phyloP scores from a whole-genome alignment of 768 basidiomycete genomes.

The Cystoderma amianthinum region DNA sequence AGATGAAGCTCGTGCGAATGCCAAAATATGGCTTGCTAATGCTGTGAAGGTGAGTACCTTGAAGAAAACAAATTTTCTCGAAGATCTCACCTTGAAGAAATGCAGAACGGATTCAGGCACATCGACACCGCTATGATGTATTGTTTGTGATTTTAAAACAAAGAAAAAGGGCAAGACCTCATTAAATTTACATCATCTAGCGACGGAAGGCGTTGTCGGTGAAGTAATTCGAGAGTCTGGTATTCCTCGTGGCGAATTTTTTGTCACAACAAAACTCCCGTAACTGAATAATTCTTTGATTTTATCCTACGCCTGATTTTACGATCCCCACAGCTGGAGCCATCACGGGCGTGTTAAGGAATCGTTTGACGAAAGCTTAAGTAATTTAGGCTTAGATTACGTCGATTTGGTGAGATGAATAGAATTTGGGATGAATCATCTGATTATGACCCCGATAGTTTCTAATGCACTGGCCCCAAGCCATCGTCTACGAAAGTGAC shows the following conservation, averaged over 20 bases:
- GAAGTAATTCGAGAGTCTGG: constrained; percentile 38
- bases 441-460: no score
- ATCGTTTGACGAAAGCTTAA: constrained; percentile 33
- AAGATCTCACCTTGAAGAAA: no score
- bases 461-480: constrained; percentile 46
- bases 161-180: background rate
- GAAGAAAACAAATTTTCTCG: no score
- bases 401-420: constrained; percentile 32
- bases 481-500: constrained; percentile 22
- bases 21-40: background rate
- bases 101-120: constrained; percentile 33
- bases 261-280: constrained; percentile 45
- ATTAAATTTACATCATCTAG: constrained; percentile 6
- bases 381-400: constrained; percentile 33
- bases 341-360: constrained; percentile 28
- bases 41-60: background rate
- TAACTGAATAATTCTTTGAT: constrained; percentile 8
- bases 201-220: constrained; percentile 35
- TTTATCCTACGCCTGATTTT: background rate
- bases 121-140: constrained; percentile 33
- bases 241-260: constrained; percentile 39
- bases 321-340: constrained; percentile 23
- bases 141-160: constrained; percentile 18
- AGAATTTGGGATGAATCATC: no score
- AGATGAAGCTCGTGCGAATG: background rate